These are phyloP conservation scores for Lachancea dasiensis DNA, from an alignment of 805 yeast species.

Conservation along the genomic window DNA sequence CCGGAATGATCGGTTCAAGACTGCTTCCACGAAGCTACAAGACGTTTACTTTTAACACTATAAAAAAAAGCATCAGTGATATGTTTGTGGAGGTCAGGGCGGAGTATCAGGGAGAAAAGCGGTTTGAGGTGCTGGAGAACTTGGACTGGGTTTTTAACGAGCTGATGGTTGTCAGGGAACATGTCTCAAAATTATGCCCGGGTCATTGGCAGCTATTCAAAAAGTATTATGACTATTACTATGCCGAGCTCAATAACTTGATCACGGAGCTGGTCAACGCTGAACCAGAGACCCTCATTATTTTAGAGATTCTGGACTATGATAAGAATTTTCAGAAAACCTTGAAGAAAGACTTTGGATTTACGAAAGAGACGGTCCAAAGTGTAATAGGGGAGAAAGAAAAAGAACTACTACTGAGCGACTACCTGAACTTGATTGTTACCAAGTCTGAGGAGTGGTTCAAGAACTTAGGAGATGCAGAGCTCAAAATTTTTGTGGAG, in stretches of 20 bases:
- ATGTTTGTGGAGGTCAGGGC: conserved; percentile 57
- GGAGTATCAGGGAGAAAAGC: conserved; percentile 42
- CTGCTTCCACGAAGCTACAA: conserved; percentile 52
- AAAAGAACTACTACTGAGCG: conserved; percentile 67
- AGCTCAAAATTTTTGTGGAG: conserved; percentile 53
- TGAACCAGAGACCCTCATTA: conserved; percentile 75
- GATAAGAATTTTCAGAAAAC: conserved; percentile 61
- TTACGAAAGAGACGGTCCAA: conserved; percentile 41
- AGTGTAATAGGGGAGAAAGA: conserved; percentile 66
- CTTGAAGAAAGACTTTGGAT: conserved; percentile 45
- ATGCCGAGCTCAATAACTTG: conserved; percentile 54
- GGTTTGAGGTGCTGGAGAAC: conserved; percentile 58
- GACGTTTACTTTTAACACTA: conserved; percentile 49
- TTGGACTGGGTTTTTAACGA: conserved; percentile 84
- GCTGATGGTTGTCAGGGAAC: conserved; percentile 55
- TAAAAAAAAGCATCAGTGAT: conserved; percentile 55
- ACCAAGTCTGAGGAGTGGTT: conserved; percentile 84
- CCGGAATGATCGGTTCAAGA: conserved; percentile 39
- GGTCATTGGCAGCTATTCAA: conserved; percentile 65
- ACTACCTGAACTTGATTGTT: conserved; percentile 66
- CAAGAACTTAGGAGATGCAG: conserved; percentile 57
- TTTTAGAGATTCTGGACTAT: conserved; percentile 68
- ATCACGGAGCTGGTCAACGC: conserved; percentile 56
- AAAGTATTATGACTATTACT: conserved; percentile 59
- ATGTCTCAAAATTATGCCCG: conserved; percentile 59